phyloP scores from a whole-genome alignment of 2,329 filamentous ascomycete species.

The Lachnellula occidentalis region DNA sequence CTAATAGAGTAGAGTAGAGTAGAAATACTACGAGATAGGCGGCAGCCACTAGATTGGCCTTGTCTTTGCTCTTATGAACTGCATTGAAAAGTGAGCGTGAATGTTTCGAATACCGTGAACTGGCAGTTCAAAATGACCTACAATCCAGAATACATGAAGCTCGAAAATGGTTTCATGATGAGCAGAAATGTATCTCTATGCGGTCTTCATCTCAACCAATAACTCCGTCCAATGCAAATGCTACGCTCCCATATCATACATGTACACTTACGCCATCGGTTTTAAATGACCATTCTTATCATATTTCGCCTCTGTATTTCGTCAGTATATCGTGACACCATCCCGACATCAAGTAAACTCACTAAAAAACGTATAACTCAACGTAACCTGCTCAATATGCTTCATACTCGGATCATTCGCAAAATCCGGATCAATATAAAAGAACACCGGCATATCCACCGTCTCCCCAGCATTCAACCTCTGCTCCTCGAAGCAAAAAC shows the following conservation, averaged over 20 bases:
- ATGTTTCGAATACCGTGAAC: background rate
- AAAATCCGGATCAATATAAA: slow-evolving; percentile 96
- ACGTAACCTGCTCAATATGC: slow-evolving; percentile 87
- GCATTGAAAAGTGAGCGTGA: background rate
- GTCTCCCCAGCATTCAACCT: slow-evolving; percentile 90
- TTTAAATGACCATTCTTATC: slow-evolving; percentile 69
- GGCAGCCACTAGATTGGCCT: too few relatives aligned
- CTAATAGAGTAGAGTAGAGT: too few relatives aligned
- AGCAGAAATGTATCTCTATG: background rate
- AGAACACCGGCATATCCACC: slow-evolving; percentile 99
- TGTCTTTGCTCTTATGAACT: background rate
- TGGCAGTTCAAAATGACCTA: background rate
- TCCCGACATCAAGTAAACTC: slow-evolving; percentile 37
- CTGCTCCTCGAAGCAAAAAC: slow-evolving; percentile 98
- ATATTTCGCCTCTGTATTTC: slow-evolving; percentile 66
- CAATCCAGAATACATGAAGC: background rate
- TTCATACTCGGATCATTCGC: slow-evolving; percentile 88
- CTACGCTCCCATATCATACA: slow-evolving; percentile 15
- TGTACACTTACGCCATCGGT: slow-evolving; percentile 22
- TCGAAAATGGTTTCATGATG: background rate
- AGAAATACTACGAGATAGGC: too few relatives aligned
- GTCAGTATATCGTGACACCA: slow-evolving; percentile 31
- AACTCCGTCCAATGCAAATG: slow-evolving; percentile 21
- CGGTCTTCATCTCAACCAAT: background rate
- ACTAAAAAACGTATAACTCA: slow-evolving; percentile 99